Evolutionary conservation across 2,329 filamentous ascomycete species (phyloP), one percentile per base, ranked within the genome.

Genomic region (Fusarium bulbicola): DNA sequence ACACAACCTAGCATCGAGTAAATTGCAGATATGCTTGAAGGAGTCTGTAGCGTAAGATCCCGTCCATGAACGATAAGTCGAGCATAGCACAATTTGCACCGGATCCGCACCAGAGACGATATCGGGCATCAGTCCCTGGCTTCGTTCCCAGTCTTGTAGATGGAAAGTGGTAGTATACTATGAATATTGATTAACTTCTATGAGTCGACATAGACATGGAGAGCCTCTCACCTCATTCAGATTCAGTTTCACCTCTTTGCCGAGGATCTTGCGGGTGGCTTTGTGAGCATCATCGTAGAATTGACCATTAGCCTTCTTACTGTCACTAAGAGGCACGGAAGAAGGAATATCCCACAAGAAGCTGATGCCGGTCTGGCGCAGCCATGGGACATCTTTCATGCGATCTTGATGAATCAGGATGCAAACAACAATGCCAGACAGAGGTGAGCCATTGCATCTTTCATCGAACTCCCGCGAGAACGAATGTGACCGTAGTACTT

Each of bases 241-340:
- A 47, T 34, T 58, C 6, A 58, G 16, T 13, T 46, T 58, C 2
- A 58, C 40, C 5, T 58, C 54, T 46, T 58, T 58, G 4, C 40
- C 40, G 2, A 34, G n/a, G 20, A 58, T 26, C 9, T 58, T 58
- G 7, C 40, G 40, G 10, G 54, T 34, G 21, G n/a, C 54, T 46
- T 58, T 46, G 12, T 58, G 40, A 34, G 54, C 30, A 58, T 58
- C 40, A 5, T 58, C 40, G n/a, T 58, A 58, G 6, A 46, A 58
- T 32, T 46, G n/a, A 6, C 54, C 30, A 58, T 26, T 36, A 1
- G 18, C 30, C 20, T 46, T 58, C 18, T 58, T 46, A 20, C 21
- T 24, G 9, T 58, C 28, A 28, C 28, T 58, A 12, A 58, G 11
- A 58, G 54, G 54, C 13, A 58, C 40, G 14, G 16, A 28, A 7